phyloP scores from a whole-genome alignment of 805 yeast species.

The Schwanniomyces polymorphus region DNA sequence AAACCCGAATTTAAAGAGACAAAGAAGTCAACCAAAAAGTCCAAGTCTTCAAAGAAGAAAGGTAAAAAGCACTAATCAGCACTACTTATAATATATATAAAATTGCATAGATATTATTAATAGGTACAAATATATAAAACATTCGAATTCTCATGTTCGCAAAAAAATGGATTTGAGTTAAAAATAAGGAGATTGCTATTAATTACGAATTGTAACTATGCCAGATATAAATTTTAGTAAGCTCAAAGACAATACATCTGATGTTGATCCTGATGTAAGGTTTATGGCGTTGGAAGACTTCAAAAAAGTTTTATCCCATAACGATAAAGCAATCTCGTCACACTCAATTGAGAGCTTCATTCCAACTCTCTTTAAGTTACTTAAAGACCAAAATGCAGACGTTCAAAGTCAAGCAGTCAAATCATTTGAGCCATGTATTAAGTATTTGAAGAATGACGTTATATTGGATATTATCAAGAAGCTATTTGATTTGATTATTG shows the following conservation, averaged over 20 bases:
- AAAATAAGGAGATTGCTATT: background rate
- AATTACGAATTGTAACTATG: conserved; percentile 9
- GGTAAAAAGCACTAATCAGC: no score
- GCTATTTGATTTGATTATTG: conserved; percentile 21
- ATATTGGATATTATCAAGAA: conserved; percentile 26
- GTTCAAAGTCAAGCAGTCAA: conserved; percentile 75
- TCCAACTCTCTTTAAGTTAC: conserved; percentile 39
- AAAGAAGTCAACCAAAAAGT: conserved; percentile 5
- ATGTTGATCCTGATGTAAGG: conserved; percentile 78
- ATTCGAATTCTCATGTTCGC: background rate
- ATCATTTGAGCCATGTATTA: conserved; percentile 49
- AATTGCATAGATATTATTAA: background rate
- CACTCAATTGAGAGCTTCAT: conserved; percentile 33
- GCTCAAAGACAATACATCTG: conserved; percentile 48
- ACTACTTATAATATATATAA: background rate
- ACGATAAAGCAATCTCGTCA: conserved; percentile 21
- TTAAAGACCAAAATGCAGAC: conserved; percentile 66
- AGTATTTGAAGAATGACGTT: conserved; percentile 31
- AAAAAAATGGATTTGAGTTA: background rate
- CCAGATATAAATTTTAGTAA: conserved; percentile 25
- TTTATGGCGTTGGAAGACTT: conserved; percentile 84
- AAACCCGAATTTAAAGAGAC: background rate
- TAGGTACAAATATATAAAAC: background rate
- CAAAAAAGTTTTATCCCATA: conserved; percentile 39
- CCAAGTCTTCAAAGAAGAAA: background rate